These are phyloP conservation scores for Xylaria polymorpha DNA, from an alignment of 2,329 filamentous ascomycete species.

Conservation along the genomic window DNA sequence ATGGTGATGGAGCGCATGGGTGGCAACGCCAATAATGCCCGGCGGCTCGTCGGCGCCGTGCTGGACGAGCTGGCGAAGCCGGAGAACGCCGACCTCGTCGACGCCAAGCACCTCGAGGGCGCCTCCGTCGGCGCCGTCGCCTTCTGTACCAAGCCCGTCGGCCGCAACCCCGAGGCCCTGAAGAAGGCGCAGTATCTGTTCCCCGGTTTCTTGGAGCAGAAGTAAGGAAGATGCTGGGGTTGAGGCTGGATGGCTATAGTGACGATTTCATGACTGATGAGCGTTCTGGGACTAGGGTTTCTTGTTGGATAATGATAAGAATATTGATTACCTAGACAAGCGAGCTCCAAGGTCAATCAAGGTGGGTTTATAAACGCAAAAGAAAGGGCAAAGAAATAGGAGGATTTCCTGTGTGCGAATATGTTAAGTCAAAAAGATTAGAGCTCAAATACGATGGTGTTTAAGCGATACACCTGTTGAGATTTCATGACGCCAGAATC, in stretches of 20 bases:
- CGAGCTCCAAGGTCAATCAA: background rate
- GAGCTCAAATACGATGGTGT: background rate
- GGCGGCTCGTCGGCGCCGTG: conserved; percentile 84
- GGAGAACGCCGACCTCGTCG: conserved; percentile 77
- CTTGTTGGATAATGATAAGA: conserved; percentile 8
- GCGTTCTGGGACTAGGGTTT: conserved; percentile 1
- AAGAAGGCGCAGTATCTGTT: conserved; percentile 89
- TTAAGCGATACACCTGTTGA: background rate
- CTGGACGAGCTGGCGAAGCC: conserved; percentile 84
- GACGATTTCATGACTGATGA: conserved; percentile 26
- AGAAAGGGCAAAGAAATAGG: background rate
- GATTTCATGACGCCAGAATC: background rate
- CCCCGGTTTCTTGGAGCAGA: conserved; percentile 73
- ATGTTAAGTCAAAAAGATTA: conserved; percentile 1
- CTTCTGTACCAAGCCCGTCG: conserved; percentile 83
- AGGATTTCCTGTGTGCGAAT: conserved; percentile 1
- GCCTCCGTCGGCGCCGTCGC: conserved; percentile 80
- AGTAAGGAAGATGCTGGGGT: background rate
- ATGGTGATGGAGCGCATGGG: conserved; percentile 99
- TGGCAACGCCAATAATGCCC: conserved; percentile 89
- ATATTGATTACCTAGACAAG: conserved; percentile 13
- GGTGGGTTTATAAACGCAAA: background rate
- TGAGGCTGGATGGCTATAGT: background rate
- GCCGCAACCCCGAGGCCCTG: conserved; percentile 77
- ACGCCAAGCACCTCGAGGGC: conserved; percentile 84